Conservation (phyloP, 208 protist genomes). For the Trypanosoma theileri region DNA sequence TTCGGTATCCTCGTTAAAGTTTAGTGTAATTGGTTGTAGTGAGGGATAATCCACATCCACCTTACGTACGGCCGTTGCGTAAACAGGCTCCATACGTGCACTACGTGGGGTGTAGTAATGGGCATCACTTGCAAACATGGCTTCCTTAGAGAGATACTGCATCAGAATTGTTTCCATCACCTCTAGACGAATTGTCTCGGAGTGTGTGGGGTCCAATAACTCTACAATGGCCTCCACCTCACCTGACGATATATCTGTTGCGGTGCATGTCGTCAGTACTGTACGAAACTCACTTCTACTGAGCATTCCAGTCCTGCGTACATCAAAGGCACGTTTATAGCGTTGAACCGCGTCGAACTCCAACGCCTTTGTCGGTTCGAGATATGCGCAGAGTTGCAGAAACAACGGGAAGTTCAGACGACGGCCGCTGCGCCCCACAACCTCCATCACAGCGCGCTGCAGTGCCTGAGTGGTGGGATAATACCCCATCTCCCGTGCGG, state of each 20-base stretch:
- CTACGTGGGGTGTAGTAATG: constrained; percentile 9
- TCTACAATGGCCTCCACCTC: constrained; percentile 62
- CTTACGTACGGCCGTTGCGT: no score
- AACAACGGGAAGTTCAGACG: constrained; percentile 44
- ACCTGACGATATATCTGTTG: constrained; percentile 30
- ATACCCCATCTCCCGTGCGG: constrained; percentile 56
- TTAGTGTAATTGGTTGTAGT: background rate
- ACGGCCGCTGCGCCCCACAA: constrained; percentile 14
- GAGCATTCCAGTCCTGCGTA: constrained; percentile 35
- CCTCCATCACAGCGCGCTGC: constrained; percentile 23
- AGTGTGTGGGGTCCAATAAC: constrained; percentile 55
- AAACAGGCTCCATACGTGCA: background rate
- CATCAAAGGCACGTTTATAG: constrained; percentile 25
- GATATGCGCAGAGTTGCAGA: constrained; percentile 54
- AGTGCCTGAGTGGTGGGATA: constrained; percentile 46
- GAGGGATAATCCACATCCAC: no score
- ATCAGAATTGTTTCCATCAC: constrained; percentile 21
- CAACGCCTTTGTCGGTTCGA: constrained; percentile 24
- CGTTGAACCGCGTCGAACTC: constrained; percentile 4
- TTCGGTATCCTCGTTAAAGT: background rate
- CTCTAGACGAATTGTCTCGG: constrained; percentile 25
- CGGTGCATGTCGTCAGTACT: constrained; percentile 32
- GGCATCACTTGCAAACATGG: background rate
- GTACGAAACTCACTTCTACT: constrained; percentile 41
- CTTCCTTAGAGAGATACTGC: constrained; percentile 9